A percentile compares a stretch with the other conserved stretches of the same genome.
phyloP scores from a whole-genome alignment of 1,284 basidiomycete species.

The Omphalotus olearius region DNA sequence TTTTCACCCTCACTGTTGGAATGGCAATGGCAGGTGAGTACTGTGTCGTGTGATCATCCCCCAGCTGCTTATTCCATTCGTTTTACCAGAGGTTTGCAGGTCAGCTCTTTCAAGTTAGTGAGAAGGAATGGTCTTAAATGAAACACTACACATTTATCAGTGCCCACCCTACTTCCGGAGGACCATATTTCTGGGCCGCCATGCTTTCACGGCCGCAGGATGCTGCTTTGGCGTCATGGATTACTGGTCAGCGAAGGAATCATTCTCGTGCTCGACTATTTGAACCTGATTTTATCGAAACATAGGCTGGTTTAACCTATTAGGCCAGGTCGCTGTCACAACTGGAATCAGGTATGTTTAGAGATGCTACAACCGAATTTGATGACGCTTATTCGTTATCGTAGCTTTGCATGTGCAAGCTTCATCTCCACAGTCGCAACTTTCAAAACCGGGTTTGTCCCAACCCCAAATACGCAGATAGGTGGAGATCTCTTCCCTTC shows the following conservation, averaged over 20 bases:
- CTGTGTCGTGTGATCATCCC: neutral
- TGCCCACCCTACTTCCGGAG: slow-evolving; percentile 71
- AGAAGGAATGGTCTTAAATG: neutral
- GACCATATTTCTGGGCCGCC: slow-evolving; percentile 74
- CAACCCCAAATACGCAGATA: slow-evolving; percentile 55
- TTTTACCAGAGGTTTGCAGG: slow-evolving; percentile 43
- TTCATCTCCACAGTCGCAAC: slow-evolving; percentile 64
- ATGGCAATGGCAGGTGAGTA: slow-evolving; percentile 62
- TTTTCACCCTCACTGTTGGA: slow-evolving; percentile 63
- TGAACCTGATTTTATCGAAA: neutral
- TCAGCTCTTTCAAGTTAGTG: slow-evolving; percentile 12
- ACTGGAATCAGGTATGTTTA: slow-evolving; percentile 58
- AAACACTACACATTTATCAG: slow-evolving; percentile 21
- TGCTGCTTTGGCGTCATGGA: slow-evolving; percentile 64
- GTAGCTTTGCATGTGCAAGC: slow-evolving; percentile 63
- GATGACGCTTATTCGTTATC: neutral
- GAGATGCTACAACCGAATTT: neutral
- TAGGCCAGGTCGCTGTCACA: slow-evolving; percentile 74
- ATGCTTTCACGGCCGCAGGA: slow-evolving; percentile 56
- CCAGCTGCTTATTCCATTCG: slow-evolving; percentile 29
- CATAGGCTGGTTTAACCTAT: slow-evolving; percentile 66
- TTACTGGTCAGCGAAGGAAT: slow-evolving; percentile 38
- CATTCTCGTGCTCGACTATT: neutral
- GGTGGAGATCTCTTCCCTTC: slow-evolving; percentile 29
- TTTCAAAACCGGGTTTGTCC: slow-evolving; percentile 52